Conservation (phyloP, 495 filamentous ascomycete species). For the Lineolata rhizophorae region DNA sequence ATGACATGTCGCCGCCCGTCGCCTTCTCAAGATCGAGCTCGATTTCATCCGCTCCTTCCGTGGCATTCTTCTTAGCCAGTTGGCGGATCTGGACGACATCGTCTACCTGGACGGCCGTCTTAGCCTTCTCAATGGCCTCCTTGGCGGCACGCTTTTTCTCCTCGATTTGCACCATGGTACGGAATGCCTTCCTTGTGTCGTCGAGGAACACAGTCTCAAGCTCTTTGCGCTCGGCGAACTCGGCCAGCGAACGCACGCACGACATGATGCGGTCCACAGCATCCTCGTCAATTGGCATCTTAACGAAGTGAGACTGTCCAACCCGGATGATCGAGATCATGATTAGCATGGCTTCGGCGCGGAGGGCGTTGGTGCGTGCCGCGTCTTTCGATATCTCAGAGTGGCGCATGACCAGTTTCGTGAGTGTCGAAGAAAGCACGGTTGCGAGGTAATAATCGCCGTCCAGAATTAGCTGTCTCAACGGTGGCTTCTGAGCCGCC, state of each 20-base stretch:
- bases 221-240: conserved; percentile 74
- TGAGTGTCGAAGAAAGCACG: conserved; percentile 82
- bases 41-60: conserved; percentile 64
- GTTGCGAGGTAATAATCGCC: conserved; percentile 95
- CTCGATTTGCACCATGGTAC: conserved; percentile 93
- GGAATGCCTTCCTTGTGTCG: conserved; percentile 89
- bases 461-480: conserved; percentile 87
- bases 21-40: conserved; percentile 85
- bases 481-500: conserved; percentile 85
- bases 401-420: conserved; percentile 96
- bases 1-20: conserved; percentile 66
- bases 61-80: conserved; percentile 73
- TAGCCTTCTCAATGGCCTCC: conserved; percentile 76
- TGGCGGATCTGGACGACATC: conserved; percentile 86
- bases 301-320: conserved; percentile 93
- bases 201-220: conserved; percentile 85
- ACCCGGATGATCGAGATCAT: conserved; percentile 98
- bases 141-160: conserved; percentile 91
- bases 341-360: conserved; percentile 95
- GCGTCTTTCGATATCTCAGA: conserved; percentile 76
- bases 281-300: conserved; percentile 92
- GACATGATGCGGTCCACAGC: conserved; percentile 95
- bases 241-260: conserved; percentile 78
- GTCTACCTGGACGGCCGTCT: conserved; percentile 85
- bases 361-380: conserved; percentile 78